phyloP scores from a whole-genome alignment of 2,329 filamentous ascomycete genomes.

The Bipolaris cookei region DNA sequence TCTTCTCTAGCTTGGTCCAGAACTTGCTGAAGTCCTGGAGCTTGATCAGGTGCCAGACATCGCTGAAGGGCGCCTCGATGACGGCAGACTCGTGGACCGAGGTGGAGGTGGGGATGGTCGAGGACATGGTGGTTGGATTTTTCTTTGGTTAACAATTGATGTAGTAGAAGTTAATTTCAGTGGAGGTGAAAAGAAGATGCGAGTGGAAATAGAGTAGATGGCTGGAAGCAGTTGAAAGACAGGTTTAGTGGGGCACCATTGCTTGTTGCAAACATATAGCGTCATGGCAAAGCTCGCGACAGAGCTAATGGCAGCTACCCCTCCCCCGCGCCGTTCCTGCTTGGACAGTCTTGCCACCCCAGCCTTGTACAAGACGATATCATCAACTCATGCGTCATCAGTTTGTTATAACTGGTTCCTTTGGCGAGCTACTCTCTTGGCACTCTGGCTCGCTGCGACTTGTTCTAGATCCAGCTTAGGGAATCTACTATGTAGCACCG shows the following conservation, averaged over 20 bases:
- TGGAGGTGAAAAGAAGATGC: background rate
- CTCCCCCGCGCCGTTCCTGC: conserved; percentile 31
- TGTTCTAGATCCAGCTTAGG: background rate
- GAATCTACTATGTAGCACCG: background rate
- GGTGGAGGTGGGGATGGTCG: conserved; percentile 67
- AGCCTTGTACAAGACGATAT: conserved; percentile 4
- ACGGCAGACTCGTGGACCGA: conserved; percentile 71
- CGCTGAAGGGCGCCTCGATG: conserved; percentile 69
- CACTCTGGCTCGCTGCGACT: background rate
- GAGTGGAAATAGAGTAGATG: conserved; percentile 3
- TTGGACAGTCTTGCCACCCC: conserved; percentile 23
- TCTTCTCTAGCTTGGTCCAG: conserved; percentile 67
- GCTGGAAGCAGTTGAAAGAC: conserved; percentile 10
- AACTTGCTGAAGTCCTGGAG: conserved; percentile 72
- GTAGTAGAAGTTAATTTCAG: conserved; percentile 1
- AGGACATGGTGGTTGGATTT: conserved; percentile 31
- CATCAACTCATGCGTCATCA: background rate
- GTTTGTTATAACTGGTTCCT: background rate
- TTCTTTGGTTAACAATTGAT: conserved; percentile 11
- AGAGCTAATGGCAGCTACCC: conserved; percentile 26
- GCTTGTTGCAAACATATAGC: conserved; percentile 20
- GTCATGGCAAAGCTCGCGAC: conserved; percentile 28
- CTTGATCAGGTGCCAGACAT: conserved; percentile 78
- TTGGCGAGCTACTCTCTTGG: background rate
- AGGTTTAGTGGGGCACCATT: conserved; percentile 25